Evolutionary conservation across 1,284 basidiomycete genomes (phyloP).

Genomic region (Sanguinoderma infundibulare): DNA sequence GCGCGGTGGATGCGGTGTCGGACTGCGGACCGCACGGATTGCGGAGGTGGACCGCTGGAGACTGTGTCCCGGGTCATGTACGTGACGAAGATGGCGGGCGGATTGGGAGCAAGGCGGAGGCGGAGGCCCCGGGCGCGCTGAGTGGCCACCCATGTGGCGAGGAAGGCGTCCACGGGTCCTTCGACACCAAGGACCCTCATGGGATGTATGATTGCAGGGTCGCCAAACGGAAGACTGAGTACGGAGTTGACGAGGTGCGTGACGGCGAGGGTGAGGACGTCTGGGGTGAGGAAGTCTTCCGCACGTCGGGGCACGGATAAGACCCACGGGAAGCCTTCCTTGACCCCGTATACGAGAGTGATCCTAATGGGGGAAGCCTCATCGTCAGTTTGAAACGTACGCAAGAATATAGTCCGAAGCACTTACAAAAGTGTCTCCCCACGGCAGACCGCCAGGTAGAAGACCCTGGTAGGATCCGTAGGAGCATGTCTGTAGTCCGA

Average conservation of each 20-base stretch:
- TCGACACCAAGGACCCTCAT: constrained; percentile 21
- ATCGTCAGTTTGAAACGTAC: background rate
- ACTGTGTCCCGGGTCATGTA: constrained; percentile 26
- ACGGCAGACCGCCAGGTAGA: constrained; percentile 16
- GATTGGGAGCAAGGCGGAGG: constrained; percentile 11
- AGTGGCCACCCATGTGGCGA: constrained; percentile 9
- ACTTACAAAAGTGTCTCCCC: constrained; percentile 23
- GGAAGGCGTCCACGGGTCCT: constrained; percentile 23
- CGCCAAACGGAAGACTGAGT: background rate
- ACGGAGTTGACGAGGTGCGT: constrained; percentile 1
- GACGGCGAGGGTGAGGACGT: background rate
- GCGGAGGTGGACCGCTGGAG: constrained; percentile 1
- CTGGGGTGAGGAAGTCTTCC: background rate
- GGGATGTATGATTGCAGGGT: constrained; percentile 5
- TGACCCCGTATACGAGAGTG: background rate
- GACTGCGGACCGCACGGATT: constrained; percentile 3
- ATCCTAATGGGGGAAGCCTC: background rate
- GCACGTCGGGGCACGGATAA: background rate
- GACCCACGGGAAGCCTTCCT: constrained; percentile 1
- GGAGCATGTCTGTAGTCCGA: background rate
- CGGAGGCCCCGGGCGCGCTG: constrained; percentile 3
- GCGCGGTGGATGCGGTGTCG: constrained; percentile 12
- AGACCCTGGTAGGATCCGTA: background rate
- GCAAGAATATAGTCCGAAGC: background rate
- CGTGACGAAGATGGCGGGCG: constrained; percentile 10